Percentiles rank a stretch among this genome's conserved stretches.
These are phyloP conservation scores for Candida takata DNA, from an alignment of 805 yeast genomes.

Conservation along the genomic window DNA sequence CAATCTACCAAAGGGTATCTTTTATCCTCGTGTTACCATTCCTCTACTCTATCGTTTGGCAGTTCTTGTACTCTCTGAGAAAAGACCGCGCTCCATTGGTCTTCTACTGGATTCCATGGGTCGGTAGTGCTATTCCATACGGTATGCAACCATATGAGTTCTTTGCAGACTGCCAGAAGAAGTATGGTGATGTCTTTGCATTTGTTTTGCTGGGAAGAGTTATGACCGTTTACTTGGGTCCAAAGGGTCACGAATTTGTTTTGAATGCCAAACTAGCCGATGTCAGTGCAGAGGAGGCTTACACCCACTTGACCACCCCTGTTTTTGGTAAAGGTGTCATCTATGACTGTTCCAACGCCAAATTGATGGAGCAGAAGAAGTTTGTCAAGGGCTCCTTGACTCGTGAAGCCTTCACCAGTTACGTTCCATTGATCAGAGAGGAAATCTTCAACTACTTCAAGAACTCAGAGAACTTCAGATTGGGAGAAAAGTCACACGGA, in stretches of 20 bases:
- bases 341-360: slow-evolving; percentile 90
- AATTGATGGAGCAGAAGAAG: slow-evolving; percentile 97
- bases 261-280: slow-evolving; percentile 84
- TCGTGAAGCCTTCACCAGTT: slow-evolving; percentile 70
- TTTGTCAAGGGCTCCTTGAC: slow-evolving; percentile 89
- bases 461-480: slow-evolving; percentile 41
- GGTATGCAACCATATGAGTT: slow-evolving; percentile 94
- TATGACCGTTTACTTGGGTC: slow-evolving; percentile 95
- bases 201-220: slow-evolving; percentile 83
- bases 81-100: slow-evolving; percentile 85
- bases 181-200: slow-evolving; percentile 90
- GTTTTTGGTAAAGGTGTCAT: slow-evolving; percentile 97
- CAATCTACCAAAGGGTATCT: slow-evolving; percentile 31
- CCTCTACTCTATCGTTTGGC: slow-evolving; percentile 59
- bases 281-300: slow-evolving; percentile 95
- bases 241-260: slow-evolving; percentile 95
- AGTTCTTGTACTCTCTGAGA: slow-evolving; percentile 60
- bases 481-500: slow-evolving; percentile 37
- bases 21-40: slow-evolving; percentile 42
- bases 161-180: slow-evolving; percentile 67
- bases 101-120: slow-evolving; percentile 91
- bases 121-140: slow-evolving; percentile 82
- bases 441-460: slow-evolving; percentile 67
- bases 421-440: slow-evolving; percentile 82
- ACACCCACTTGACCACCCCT: slow-evolving; percentile 96